These are phyloP conservation scores for Pharnaceum exiguum DNA, from an alignment of 148 eudicot species.

Conservation along the genomic window DNA sequence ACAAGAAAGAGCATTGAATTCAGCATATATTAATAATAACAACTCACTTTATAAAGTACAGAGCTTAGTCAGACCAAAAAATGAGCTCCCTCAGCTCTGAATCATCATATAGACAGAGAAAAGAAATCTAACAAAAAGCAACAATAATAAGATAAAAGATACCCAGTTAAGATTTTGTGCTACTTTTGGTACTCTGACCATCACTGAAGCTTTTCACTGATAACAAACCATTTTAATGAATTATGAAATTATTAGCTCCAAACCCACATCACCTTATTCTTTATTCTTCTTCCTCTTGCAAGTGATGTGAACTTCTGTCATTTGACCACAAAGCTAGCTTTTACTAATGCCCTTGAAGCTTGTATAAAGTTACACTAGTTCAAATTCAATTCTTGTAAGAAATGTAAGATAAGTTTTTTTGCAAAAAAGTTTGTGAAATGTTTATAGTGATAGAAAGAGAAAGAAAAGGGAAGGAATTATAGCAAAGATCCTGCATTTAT, in stretches of 20 bases:
- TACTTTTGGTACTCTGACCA: conserved; percentile 43
- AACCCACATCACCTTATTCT: not conserved
- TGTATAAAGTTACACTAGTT: not conserved
- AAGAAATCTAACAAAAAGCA: conserved; percentile 30
- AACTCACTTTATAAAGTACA: conserved; percentile 26
- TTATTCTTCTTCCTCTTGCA: not conserved
- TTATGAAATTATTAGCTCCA: conserved; percentile 19
- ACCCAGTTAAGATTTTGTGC: conserved; percentile 64
- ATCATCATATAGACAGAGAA: conserved; percentile 10
- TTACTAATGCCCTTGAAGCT: too few species aligned
- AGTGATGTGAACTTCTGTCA: not conserved
- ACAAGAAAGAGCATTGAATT: conserved; percentile 44
- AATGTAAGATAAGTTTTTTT: too few species aligned
- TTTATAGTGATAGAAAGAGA: conserved; percentile 17
- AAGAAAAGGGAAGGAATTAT: conserved; percentile 19
- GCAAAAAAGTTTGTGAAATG: conserved; percentile 2
- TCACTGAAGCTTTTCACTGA: conserved; percentile 37
- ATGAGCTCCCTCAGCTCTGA: conserved; percentile 14
- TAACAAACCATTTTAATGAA: conserved; percentile 35
- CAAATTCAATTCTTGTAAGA: not conserved
- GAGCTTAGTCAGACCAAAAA: conserved; percentile 51
- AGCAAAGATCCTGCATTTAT: conserved; percentile 60
- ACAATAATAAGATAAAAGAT: conserved; percentile 52
- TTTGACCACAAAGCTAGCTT: not conserved
- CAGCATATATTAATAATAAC: conserved; percentile 43